Percentiles rank a stretch among this genome's conserved stretches.
Evolutionary conservation across 179 eudicot genomes (phyloP).

Genomic region (Amaranthus tricolor): DNA sequence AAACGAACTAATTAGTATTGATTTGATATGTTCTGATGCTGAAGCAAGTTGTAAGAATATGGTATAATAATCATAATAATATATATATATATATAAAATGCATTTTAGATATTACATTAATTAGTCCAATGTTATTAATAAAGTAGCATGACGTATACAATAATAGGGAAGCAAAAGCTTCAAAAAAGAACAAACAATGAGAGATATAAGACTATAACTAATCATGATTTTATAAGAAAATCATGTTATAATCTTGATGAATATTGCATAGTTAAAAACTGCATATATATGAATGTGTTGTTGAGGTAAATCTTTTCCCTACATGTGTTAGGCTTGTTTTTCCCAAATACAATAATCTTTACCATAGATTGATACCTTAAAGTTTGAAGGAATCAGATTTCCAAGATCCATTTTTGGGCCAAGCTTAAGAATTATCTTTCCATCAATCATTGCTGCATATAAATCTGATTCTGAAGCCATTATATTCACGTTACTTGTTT

Average conservation of each 20-base stretch:
- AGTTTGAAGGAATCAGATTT: slow-evolving; percentile 23
- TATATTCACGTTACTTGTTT: slow-evolving; percentile 22
- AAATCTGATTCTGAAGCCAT: slow-evolving; percentile 19
- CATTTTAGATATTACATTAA: too few species aligned
- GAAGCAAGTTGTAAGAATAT: too few species aligned
- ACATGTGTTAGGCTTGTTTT: slow-evolving; percentile 18
- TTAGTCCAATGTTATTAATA: too few species aligned
- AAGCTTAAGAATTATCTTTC: slow-evolving; percentile 21
- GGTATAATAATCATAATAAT: too few species aligned
- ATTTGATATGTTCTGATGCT: too few species aligned
- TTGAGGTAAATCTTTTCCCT: too few species aligned
- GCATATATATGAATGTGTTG: not conserved
- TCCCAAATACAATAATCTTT: slow-evolving; percentile 23
- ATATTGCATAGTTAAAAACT: too few species aligned
- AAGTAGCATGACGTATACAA: not conserved
- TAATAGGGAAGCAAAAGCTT: not conserved
- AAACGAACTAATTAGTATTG: too few species aligned
- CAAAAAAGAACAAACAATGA: not conserved
- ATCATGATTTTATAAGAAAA: not conserved
- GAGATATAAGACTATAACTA: not conserved
- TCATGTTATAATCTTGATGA: not conserved
- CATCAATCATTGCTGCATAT: slow-evolving; percentile 20
- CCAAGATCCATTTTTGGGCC: slow-evolving; percentile 17
- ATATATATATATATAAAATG: too few species aligned
- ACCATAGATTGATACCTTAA: slow-evolving; percentile 19